phyloP scores from a whole-genome alignment of 2,329 filamentous ascomycete species.

The Aureobasidium leucospermi region DNA sequence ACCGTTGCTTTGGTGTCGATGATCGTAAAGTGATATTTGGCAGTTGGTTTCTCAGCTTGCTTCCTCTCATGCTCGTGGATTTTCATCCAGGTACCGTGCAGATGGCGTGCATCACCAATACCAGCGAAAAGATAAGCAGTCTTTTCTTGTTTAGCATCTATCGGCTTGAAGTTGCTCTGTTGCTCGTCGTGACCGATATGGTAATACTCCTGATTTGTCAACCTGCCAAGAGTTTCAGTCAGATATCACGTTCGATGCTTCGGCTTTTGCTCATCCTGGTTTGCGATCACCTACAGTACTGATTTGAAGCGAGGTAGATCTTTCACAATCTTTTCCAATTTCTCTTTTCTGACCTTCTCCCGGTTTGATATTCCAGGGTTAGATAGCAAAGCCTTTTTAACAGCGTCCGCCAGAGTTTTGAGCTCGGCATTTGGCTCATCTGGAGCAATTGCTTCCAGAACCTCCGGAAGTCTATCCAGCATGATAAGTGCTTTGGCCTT shows the following conservation, averaged over 20 bases:
- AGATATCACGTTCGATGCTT: not conserved
- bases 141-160: not conserved
- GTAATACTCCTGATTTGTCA: not conserved
- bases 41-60: not conserved
- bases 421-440: not conserved
- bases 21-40: not conserved
- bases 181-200: not conserved
- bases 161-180: not conserved
- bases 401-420: not conserved
- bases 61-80: not conserved
- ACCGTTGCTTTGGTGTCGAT: not conserved
- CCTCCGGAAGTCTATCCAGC: not conserved
- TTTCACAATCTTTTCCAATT: not conserved
- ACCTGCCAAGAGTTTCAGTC: not conserved
- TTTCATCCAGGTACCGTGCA: not conserved
- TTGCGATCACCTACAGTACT: not conserved
- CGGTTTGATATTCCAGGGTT: not conserved
- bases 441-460: not conserved
- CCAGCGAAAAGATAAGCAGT: not conserved
- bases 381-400: not conserved
- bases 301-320: not conserved
- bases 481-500: not conserved
- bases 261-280: no score
- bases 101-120: not conserved
- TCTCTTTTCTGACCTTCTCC: not conserved